A percentile compares a stretch with the other conserved stretches of the same genome.
These are phyloP conservation scores for Venturia asperata DNA, from an alignment of 2,329 filamentous ascomycete genomes.

Conservation along the genomic window DNA sequence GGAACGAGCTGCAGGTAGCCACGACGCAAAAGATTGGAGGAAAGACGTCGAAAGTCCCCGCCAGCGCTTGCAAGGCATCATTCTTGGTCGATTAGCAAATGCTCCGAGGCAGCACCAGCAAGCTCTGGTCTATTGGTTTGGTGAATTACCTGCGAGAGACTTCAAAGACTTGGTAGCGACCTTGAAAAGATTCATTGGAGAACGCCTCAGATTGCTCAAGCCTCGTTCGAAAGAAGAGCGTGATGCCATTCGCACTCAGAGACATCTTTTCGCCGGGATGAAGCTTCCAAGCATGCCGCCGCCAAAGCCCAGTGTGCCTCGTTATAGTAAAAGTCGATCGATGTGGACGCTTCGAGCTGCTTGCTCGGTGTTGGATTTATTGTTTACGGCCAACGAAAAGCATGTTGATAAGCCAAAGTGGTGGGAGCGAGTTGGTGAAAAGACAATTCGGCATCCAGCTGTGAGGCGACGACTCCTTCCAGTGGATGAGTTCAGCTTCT, in stretches of 20 bases:
- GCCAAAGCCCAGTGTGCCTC: neutral
- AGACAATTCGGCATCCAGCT: constrained; percentile 24
- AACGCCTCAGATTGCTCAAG: constrained; percentile 2
- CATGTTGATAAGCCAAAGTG: constrained; percentile 23
- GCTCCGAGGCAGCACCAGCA: constrained; percentile 1
- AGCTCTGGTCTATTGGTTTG: constrained; percentile 6
- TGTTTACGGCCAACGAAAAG: constrained; percentile 76
- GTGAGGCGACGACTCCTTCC: constrained; percentile 61
- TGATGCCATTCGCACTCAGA: constrained; percentile 2
- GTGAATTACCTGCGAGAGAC: constrained; percentile 3
- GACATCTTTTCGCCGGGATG: constrained; percentile 2
- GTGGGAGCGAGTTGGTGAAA: constrained; percentile 38
- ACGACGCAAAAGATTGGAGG: neutral
- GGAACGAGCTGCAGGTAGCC: neutral
- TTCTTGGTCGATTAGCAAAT: constrained; percentile 13
- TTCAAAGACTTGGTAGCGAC: constrained; percentile 3
- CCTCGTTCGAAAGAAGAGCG: constrained; percentile 5
- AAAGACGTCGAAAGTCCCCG: neutral
- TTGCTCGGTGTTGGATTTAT: constrained; percentile 68
- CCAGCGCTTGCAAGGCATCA: neutral
- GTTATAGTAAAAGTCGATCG: constrained; percentile 9
- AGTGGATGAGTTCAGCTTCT: constrained; percentile 82
- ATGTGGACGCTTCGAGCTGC: constrained; percentile 77
- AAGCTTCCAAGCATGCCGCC: neutral
- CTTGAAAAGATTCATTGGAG: constrained; percentile 2